Evolutionary conservation across 371 early-diverging fungal species (phyloP).

Genomic region (Mucor indicus): DNA sequence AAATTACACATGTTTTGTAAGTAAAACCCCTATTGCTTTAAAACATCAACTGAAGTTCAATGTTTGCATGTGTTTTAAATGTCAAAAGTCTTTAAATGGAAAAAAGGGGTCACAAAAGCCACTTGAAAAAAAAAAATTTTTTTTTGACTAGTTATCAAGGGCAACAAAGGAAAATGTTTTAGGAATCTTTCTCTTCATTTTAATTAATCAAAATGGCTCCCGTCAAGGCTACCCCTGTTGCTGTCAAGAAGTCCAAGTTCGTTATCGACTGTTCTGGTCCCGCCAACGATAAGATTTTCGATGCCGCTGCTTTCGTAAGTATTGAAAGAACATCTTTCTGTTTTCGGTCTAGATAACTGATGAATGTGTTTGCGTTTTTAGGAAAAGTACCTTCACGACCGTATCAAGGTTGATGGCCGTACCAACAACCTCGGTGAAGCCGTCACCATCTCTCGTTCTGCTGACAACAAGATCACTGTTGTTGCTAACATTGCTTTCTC

Average conservation of each 20-base stretch:
- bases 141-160: not conserved
- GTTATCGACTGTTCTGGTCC: constrained; percentile 94
- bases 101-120: too few relatives aligned
- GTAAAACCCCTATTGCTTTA: too few relatives aligned
- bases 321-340: not conserved
- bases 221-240: constrained; percentile 39
- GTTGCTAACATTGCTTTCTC: constrained; percentile 80
- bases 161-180: not conserved
- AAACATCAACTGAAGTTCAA: too few relatives aligned
- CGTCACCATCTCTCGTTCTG: constrained; percentile 79
- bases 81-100: too few relatives aligned
- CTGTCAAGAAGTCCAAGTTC: constrained; percentile 67
- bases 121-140: too few relatives aligned
- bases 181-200: constrained; percentile 23
- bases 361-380: not conserved
- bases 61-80: too few relatives aligned
- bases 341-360: not conserved
- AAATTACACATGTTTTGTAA: too few relatives aligned
- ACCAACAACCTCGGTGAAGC: constrained; percentile 93
- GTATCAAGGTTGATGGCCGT: constrained; percentile 96
- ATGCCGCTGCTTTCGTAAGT: constrained; percentile 90
- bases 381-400: constrained; percentile 97
- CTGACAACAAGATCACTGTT: constrained; percentile 75
- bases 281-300: constrained; percentile 94
- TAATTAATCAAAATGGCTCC: constrained; percentile 40